A percentile compares a stretch with the other conserved stretches of the same genome.
Evolutionary conservation across 2,329 filamentous ascomycete species (phyloP).

Genomic region (Peltaster fructicola): DNA sequence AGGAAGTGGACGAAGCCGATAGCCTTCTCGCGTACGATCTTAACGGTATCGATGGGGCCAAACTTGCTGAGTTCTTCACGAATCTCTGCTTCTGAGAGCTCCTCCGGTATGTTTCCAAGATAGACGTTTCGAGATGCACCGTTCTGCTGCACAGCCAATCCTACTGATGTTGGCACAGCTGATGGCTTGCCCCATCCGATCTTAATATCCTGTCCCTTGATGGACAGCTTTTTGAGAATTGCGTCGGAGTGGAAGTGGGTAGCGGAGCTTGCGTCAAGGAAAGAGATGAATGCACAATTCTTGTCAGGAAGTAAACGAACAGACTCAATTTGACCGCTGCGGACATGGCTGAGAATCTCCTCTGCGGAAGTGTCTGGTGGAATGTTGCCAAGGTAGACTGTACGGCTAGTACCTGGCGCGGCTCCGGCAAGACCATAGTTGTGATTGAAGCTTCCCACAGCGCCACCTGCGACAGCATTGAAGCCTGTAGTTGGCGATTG

Average conservation of each 20-base stretch:
- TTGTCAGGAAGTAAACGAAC: conserved; percentile 91
- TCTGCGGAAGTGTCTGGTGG: conserved; percentile 94
- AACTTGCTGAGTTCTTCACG: conserved; percentile 93
- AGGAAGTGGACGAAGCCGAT: conserved; percentile 97
- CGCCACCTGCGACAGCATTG: conserved; percentile 37
- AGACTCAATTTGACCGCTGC: conserved; percentile 97
- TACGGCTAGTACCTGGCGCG: conserved; percentile 78
- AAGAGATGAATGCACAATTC: conserved; percentile 99
- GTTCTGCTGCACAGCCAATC: conserved; percentile 92
- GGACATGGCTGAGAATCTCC: conserved; percentile 88
- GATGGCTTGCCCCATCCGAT: conserved; percentile 98
- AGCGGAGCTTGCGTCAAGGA: conserved; percentile 90
- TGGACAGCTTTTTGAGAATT: conserved; percentile 97
- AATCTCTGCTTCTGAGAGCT: conserved; percentile 77
- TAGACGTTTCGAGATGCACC: conserved; percentile 95
- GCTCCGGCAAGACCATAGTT: conserved; percentile 44
- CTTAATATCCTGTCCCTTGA: conserved; percentile 98
- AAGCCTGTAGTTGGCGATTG: conserved; percentile 76
- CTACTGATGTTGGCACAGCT: conserved; percentile 90
- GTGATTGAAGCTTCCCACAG: no score
- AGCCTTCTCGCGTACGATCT: conserved; percentile 92
- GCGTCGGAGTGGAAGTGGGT: conserved; percentile 99
- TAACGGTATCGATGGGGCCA: conserved; percentile 89
- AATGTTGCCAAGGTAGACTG: conserved; percentile 94
- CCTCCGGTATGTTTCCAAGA: conserved; percentile 79